These are phyloP conservation scores for Pestalotiopsis sp. DNA, from an alignment of 2,329 filamentous ascomycete species.

Conservation along the genomic window DNA sequence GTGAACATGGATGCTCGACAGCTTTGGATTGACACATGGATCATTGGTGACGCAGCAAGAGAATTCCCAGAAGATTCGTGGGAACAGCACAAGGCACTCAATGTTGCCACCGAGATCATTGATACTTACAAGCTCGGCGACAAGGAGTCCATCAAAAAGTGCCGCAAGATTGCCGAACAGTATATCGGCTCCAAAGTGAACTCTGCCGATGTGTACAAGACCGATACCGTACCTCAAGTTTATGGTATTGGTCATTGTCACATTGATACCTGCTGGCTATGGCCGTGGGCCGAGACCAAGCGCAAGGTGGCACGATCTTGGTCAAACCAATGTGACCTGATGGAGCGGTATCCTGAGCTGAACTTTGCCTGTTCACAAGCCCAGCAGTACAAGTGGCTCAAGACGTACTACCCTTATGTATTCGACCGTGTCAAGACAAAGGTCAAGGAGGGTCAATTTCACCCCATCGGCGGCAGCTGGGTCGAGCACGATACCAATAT, in stretches of 20 bases:
- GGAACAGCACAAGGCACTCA: constrained; percentile 84
- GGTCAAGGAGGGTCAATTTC: constrained; percentile 87
- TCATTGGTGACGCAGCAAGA: constrained; percentile 87
- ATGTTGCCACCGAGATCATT: constrained; percentile 86
- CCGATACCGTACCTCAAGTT: constrained; percentile 74
- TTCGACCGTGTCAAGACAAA: constrained; percentile 91
- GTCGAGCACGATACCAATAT: constrained; percentile 98
- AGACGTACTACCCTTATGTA: constrained; percentile 83
- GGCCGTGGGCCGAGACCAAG: constrained; percentile 98
- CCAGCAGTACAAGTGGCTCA: constrained; percentile 98
- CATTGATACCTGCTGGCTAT: constrained; percentile 98
- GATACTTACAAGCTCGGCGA: constrained; percentile 84
- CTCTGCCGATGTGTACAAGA: constrained; percentile 81
- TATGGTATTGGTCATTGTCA: constrained; percentile 95
- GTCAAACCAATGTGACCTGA: constrained; percentile 94
- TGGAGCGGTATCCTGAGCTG: constrained; percentile 93
- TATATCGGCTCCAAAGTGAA: constrained; percentile 84
- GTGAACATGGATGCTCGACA: constrained; percentile 84
- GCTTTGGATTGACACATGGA: constrained; percentile 92
- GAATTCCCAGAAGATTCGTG: constrained; percentile 89
- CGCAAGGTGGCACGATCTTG: constrained; percentile 94
- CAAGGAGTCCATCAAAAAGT: constrained; percentile 76
- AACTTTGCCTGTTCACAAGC: constrained; percentile 92
- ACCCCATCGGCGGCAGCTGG: constrained; percentile 97
- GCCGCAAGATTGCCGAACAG: constrained; percentile 79